A percentile compares a stretch with the other conserved stretches of the same genome.
Conservation (phyloP, 1,284 basidiomycete genomes). For the Trichosporon faecale region DNA sequence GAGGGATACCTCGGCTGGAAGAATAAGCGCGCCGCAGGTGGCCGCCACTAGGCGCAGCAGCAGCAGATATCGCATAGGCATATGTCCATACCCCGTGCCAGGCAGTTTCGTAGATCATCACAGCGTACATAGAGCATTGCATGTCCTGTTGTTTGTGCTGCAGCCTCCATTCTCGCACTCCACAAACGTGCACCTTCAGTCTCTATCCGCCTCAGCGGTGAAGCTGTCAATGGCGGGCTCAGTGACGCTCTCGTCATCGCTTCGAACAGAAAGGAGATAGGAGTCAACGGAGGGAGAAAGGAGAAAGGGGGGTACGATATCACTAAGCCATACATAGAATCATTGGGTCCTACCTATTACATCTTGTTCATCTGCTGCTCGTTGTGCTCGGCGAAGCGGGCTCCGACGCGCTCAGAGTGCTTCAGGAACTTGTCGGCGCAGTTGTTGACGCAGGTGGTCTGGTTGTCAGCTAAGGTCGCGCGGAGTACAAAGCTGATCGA, state of each 20-base stretch:
- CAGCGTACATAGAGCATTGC: not conserved
- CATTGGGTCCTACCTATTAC: slow-evolving; percentile 8
- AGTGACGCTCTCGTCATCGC: too few species aligned
- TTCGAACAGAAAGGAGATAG: too few species aligned
- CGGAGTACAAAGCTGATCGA: too few species aligned
- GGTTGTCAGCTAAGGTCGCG: slow-evolving; percentile 4
- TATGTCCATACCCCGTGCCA: not conserved
- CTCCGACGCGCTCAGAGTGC: slow-evolving; percentile 90
- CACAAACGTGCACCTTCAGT: too few species aligned
- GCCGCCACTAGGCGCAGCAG: not conserved
- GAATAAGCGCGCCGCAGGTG: not conserved
- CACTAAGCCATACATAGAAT: slow-evolving; percentile 1
- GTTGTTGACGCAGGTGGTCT: slow-evolving; percentile 61
- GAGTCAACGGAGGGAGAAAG: too few species aligned
- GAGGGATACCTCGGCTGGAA: slow-evolving; percentile 41
- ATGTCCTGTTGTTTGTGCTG: not conserved
- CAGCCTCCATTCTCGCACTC: too few species aligned
- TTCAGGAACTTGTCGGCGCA: slow-evolving; percentile 92
- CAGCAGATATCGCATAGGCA: not conserved
- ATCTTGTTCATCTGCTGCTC: slow-evolving; percentile 50
- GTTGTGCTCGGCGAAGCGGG: slow-evolving; percentile 85
- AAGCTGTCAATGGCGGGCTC: too few species aligned
- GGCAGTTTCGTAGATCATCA: not conserved
- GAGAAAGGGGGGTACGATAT: not conserved
- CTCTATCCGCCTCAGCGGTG: too few species aligned